These are phyloP conservation scores for Tribonema minus DNA, from an alignment of 108 stramenopile genomes.

Conservation along the genomic window DNA sequence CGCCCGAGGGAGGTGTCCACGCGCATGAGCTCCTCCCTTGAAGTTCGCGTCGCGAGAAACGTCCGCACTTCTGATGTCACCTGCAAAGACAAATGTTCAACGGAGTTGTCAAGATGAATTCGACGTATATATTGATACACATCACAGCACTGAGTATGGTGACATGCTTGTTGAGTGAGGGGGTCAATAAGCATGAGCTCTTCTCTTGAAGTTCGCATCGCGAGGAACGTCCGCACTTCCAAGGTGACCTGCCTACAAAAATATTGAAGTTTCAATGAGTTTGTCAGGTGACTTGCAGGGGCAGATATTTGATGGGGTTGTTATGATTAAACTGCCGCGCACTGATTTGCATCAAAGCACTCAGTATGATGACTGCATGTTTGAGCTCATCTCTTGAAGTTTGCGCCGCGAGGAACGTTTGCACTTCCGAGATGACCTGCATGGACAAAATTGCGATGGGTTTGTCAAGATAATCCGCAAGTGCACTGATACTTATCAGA, in stretches of 20 bases:
- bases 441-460: too few species aligned
- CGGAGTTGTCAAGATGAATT: too few species aligned
- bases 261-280: too few species aligned
- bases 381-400: slow-evolving; percentile 8
- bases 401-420: not conserved
- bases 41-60: not conserved
- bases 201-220: not conserved
- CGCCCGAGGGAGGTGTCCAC: slow-evolving; percentile 67
- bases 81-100: not conserved
- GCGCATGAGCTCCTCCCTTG: slow-evolving; percentile 18
- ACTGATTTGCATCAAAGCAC: too few species aligned
- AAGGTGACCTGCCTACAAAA: not conserved
- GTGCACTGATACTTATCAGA: too few species aligned
- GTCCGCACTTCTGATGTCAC: not conserved
- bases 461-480: too few species aligned
- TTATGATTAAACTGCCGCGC: too few species aligned
- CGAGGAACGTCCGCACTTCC: not conserved
- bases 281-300: too few species aligned
- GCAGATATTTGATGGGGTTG: too few species aligned
- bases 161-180: too few species aligned
- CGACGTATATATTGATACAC: too few species aligned
- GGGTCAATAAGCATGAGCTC: slow-evolving; percentile 47
- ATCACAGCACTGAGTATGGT: too few species aligned
- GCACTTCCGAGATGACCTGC: not conserved
- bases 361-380: slow-evolving; percentile 37